A percentile compares a stretch with the other conserved stretches of the same genome.
Evolutionary conservation across 1,139 yeast genomes (phyloP).

Genomic region (Pichia sp.): DNA sequence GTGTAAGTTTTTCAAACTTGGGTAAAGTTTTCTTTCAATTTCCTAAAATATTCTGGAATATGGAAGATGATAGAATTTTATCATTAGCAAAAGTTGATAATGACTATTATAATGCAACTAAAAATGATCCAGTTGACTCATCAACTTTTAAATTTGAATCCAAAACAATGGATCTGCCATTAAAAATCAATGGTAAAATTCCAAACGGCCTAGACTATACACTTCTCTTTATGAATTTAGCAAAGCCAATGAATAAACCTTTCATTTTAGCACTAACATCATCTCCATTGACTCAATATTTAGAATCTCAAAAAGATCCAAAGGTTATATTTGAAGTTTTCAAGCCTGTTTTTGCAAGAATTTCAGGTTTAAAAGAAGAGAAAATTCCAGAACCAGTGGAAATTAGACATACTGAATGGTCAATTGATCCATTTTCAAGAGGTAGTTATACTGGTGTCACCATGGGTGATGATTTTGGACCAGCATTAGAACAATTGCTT

Average conservation of each 20-base stretch:
- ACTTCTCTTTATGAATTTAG: constrained; percentile 40
- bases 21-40: constrained; percentile 78
- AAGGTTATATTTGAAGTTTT: constrained; percentile 36
- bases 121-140: constrained; percentile 1
- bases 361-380: constrained; percentile 16
- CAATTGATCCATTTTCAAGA: constrained; percentile 56
- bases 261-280: constrained; percentile 56
- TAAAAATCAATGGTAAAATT: constrained; percentile 1
- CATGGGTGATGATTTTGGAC: constrained; percentile 25
- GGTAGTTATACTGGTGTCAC: constrained; percentile 60
- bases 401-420: constrained; percentile 60
- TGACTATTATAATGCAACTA: constrained; percentile 9
- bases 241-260: constrained; percentile 36
- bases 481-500: constrained; percentile 19
- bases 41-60: constrained; percentile 61
- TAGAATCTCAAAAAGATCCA: constrained; percentile 33
- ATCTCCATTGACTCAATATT: constrained; percentile 57
- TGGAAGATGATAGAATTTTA: constrained; percentile 43
- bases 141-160: constrained; percentile 3
- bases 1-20: constrained; percentile 56
- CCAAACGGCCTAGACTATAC: constrained; percentile 26
- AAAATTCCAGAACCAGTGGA: constrained; percentile 42
- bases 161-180: constrained; percentile 8
- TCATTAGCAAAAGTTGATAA: constrained; percentile 37
- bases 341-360: constrained; percentile 34